These are phyloP conservation scores for Penicillium antarcticum DNA, from an alignment of 495 filamentous ascomycete species.

Conservation along the genomic window DNA sequence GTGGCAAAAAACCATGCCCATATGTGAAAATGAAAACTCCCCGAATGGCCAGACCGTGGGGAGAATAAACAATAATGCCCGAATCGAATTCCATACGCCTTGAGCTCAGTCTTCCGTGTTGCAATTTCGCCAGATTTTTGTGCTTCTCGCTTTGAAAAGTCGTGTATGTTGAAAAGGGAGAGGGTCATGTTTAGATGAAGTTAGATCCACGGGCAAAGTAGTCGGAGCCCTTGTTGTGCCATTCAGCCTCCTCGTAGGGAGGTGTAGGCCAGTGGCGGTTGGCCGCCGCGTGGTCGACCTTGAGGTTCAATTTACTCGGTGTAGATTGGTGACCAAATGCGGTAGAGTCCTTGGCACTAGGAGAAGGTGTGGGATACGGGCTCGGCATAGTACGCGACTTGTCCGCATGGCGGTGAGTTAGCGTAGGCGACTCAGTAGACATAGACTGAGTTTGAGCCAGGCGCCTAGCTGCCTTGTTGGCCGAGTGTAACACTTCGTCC, in stretches of 20 bases:
- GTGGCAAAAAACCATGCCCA: slow-evolving; percentile 13
- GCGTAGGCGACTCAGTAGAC: slow-evolving; percentile 36
- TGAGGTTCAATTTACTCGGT: slow-evolving; percentile 56
- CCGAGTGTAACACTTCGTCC: slow-evolving; percentile 71
- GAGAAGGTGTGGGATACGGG: slow-evolving; percentile 88
- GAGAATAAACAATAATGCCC: slow-evolving; percentile 22
- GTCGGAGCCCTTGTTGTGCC: slow-evolving; percentile 74
- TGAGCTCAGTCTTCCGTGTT: slow-evolving; percentile 28
- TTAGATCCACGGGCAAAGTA: slow-evolving; percentile 64
- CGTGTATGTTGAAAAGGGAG: slow-evolving; percentile 10
- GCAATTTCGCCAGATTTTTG: slow-evolving; percentile 27
- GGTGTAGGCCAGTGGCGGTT: slow-evolving; percentile 92
- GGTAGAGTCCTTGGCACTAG: slow-evolving; percentile 73
- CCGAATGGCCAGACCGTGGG: slow-evolving; percentile 22
- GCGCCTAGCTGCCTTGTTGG: slow-evolving; percentile 52
- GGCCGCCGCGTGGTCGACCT: slow-evolving; percentile 51
- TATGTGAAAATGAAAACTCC: slow-evolving; percentile 12
- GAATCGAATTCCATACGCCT: slow-evolving; percentile 33
- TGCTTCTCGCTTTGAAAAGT: slow-evolving; percentile 17
- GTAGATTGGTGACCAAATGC: slow-evolving; percentile 59
- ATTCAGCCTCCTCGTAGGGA: slow-evolving; percentile 86
- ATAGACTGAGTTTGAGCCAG: slow-evolving; percentile 47
- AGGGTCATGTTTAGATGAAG: slow-evolving; percentile 35
- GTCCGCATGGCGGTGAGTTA: slow-evolving; percentile 52
- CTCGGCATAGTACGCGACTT: slow-evolving; percentile 55